A percentile compares a stretch with the other conserved stretches of the same genome.
Conservation (phyloP, 129 eudicot genomes). For the Escallonia herrerae region DNA sequence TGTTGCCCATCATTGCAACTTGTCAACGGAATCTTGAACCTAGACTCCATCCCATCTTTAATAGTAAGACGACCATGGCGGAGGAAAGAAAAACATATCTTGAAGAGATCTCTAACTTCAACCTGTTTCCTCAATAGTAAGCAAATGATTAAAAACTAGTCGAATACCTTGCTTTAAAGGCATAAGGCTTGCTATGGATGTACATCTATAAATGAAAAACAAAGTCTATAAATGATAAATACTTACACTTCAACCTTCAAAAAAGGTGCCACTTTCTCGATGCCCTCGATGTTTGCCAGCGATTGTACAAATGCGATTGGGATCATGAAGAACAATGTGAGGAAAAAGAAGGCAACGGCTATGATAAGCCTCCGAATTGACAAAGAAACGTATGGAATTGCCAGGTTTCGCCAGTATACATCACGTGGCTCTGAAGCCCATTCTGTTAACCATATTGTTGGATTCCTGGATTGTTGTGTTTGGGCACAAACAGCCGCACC, state of each 20-base stretch:
- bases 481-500: slow-evolving; percentile 50
- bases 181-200: too few species aligned
- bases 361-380: slow-evolving; percentile 29
- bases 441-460: slow-evolving; percentile 35
- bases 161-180: too few species aligned
- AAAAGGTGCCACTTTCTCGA: slow-evolving; percentile 39
- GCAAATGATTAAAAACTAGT: too few species aligned
- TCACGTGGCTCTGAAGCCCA: slow-evolving; percentile 46
- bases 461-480: slow-evolving; percentile 39
- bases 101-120: too few species aligned
- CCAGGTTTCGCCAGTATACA: slow-evolving; percentile 38
- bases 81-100: too few species aligned
- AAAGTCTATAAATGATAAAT: too few species aligned
- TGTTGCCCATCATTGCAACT: too few species aligned
- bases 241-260: slow-evolving; percentile 40
- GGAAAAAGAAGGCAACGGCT: slow-evolving; percentile 32
- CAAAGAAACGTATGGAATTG: slow-evolving; percentile 39
- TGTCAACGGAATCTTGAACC: too few species aligned
- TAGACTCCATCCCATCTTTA: too few species aligned
- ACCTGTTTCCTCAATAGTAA: too few species aligned
- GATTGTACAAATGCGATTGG: slow-evolving; percentile 56
- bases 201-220: too few species aligned
- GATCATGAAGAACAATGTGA: slow-evolving; percentile 53
- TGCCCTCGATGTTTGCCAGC: slow-evolving; percentile 48
- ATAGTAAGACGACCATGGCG: too few species aligned